Conservation (phyloP, 768 basidiomycete genomes). For the Leccinum aurantiacum region DNA sequence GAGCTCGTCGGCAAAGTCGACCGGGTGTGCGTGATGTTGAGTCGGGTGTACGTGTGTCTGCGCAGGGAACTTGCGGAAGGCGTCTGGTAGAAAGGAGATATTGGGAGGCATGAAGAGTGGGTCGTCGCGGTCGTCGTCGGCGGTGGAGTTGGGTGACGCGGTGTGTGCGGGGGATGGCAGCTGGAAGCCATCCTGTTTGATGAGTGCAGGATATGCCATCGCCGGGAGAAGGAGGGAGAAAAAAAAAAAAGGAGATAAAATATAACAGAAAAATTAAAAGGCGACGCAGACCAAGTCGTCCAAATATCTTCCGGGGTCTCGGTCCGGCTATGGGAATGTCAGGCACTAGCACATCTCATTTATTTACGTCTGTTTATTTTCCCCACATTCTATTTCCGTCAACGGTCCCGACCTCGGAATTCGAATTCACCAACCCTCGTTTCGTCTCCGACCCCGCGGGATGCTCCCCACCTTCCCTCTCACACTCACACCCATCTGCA, state of each 20-base stretch:
- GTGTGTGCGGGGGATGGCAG: conserved; percentile 46
- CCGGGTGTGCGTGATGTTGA: conserved; percentile 20
- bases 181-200: conserved; percentile 77
- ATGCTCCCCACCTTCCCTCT: neutral
- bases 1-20: conserved; percentile 71
- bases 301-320: conserved; percentile 32
- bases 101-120: conserved; percentile 47
- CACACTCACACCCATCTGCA: neutral
- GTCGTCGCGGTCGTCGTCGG: conserved; percentile 30
- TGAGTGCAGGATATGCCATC: conserved; percentile 33
- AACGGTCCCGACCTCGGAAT: conserved; percentile 17
- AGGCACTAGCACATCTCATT: conserved; percentile 14
- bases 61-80: conserved; percentile 52
- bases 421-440: conserved; percentile 11
- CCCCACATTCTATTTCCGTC: conserved; percentile 24
- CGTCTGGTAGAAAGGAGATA: conserved; percentile 49
- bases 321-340: conserved; percentile 34
- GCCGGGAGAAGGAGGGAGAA: neutral
- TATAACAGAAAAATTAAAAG: neutral
- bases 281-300: neutral
- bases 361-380: conserved; percentile 19
- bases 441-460: neutral
- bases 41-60: conserved; percentile 18
- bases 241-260: neutral
- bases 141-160: conserved; percentile 28